Evolutionary conservation across 164 flowering plant species (phyloP).

Genomic region (Macadamia integrifolia): DNA sequence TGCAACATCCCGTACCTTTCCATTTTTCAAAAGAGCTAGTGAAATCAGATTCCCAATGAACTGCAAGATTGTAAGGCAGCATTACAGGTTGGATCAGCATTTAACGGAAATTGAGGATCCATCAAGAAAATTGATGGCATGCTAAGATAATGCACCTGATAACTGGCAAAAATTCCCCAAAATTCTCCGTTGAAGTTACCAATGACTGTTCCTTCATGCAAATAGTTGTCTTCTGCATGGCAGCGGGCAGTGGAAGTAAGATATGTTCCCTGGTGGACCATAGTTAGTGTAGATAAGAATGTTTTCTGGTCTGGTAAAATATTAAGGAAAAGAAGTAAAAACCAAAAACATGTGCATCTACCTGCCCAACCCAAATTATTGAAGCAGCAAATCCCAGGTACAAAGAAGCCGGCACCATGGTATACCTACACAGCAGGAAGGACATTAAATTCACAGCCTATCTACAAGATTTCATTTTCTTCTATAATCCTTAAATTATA

Average conservation of each 20-base stretch:
- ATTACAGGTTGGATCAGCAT: background rate
- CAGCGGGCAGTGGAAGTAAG: constrained; percentile 77
- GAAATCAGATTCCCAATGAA: constrained; percentile 76
- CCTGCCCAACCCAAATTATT: constrained; percentile 97
- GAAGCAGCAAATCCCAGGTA: constrained; percentile 95
- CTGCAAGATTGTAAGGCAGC: constrained; percentile 39
- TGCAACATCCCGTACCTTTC: constrained; percentile 34
- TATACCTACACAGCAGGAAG: constrained; percentile 49
- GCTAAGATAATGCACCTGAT: constrained; percentile 52
- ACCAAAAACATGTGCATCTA: constrained; percentile 11
- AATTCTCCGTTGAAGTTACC: constrained; percentile 93
- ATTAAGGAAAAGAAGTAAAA: background rate
- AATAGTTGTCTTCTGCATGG: constrained; percentile 56
- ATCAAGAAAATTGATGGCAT: background rate
- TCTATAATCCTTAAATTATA: background rate
- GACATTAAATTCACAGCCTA: background rate
- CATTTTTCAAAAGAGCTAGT: constrained; percentile 58
- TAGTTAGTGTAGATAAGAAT: background rate
- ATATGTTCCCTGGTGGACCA: constrained; percentile 74
- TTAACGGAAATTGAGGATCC: background rate
- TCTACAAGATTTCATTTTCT: too few relatives aligned
- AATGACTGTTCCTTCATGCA: constrained; percentile 80
- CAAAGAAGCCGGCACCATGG: constrained; percentile 86
- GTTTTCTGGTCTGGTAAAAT: background rate
- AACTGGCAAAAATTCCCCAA: constrained; percentile 83